Evolutionary conservation across 1,284 basidiomycete genomes (phyloP), one percentile per base, ranked within the genome.

Genomic region (Boletus albobrunnescens): DNA sequence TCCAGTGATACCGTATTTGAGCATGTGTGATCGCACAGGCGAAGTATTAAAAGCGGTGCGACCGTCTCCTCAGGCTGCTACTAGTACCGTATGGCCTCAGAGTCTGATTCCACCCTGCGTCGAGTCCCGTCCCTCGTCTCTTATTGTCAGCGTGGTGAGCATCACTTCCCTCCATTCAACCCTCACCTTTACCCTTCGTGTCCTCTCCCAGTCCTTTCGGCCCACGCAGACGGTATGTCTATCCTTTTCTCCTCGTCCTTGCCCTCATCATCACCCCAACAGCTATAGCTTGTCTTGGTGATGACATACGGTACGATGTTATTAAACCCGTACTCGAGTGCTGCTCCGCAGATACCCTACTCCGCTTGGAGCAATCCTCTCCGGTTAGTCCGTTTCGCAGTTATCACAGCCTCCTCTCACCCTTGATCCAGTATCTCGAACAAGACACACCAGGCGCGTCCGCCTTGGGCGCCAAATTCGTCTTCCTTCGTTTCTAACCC

Each of bases 291-390:
- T 75, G 74, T 56, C 67, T 86, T 36, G 82, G 81, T 14, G 75
- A 78, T 52, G 75, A 77, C 46, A 64, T 85, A 54, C 76, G 76
- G 43, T 82, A 78, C 63, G 71, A 75, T 38, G 71, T 89, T 37
- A 74, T 84, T 52, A 76, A 75, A 58, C 87, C 87, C 36, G 79
- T 90, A 37, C 71, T 90, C 50, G 78, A 84, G 59, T 73, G 76
- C 56, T 89, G 87, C 65, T 76, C 76, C 49, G 75, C 80, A 56
- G 83, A 87, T 51, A 82, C 82, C 51, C 73, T 90, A 28, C 67
- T 76, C 49, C 72, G 78, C 52, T 64, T 90, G 49, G 87, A 90
- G 66, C 70, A 77, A 55, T 70, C 74, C 35, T 84, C 82, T 36
- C 82, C 84, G 38, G 87, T 88, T 63, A 59, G 82, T 73, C 32